Conservation (phyloP, 306 rosid genomes). For the Vigna nakashimae region DNA sequence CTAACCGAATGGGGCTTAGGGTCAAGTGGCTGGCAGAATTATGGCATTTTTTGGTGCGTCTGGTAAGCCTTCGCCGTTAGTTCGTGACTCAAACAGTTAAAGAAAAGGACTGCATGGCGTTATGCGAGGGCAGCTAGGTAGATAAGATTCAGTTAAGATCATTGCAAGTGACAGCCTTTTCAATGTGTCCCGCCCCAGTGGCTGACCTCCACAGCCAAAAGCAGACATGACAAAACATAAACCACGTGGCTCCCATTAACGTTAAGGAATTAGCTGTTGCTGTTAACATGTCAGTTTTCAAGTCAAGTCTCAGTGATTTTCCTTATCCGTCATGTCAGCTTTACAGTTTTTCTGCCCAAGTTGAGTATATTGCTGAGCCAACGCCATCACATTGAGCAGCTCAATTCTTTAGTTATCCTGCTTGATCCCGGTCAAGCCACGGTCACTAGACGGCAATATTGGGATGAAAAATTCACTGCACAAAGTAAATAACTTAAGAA, state of each 20-base stretch:
- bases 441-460: too few species aligned
- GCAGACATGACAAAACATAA: constrained; percentile 26
- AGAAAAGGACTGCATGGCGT: constrained; percentile 35
- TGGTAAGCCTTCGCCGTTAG: neutral
- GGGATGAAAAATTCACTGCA: too few species aligned
- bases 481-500: neutral
- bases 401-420: constrained; percentile 4
- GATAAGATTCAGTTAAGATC: constrained; percentile 47
- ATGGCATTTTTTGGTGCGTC: neutral
- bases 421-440: neutral
- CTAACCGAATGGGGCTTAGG: neutral
- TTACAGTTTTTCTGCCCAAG: neutral
- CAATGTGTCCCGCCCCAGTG: constrained; percentile 21
- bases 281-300: neutral
- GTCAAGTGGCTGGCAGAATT: constrained; percentile 33
- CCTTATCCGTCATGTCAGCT: constrained; percentile 2
- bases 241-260: constrained; percentile 17
- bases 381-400: neutral
- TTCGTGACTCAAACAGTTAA: constrained; percentile 17
- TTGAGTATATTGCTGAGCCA: neutral
- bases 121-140: constrained; percentile 25
- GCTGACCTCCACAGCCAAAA: neutral
- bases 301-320: neutral
- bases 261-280: constrained; percentile 9
- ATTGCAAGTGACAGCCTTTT: constrained; percentile 33